These are phyloP conservation scores for Populus hybrid DNA, from an alignment of 441 rosid genomes.

Conservation along the genomic window DNA sequence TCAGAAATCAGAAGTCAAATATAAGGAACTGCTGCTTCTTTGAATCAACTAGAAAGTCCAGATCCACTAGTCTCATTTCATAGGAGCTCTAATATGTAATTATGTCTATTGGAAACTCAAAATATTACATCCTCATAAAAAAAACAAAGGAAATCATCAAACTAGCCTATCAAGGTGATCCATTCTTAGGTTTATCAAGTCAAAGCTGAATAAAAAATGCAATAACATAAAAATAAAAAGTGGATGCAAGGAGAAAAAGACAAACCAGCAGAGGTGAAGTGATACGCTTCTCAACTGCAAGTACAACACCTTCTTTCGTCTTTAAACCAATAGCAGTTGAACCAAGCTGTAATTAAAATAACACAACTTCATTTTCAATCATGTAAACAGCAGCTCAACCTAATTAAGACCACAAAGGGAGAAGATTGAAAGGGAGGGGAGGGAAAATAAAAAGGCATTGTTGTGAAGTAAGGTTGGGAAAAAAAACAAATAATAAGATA, in stretches of 20 bases:
- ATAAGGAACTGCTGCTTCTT: neutral
- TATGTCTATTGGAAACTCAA: neutral
- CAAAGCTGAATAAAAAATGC: neutral
- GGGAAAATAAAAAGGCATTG: neutral
- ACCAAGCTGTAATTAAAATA: slow-evolving; percentile 57
- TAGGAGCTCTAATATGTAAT: neutral
- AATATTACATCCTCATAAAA: neutral
- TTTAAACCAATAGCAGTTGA: slow-evolving; percentile 96
- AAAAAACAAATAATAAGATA: neutral
- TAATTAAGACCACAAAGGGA: neutral
- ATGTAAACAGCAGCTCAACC: neutral
- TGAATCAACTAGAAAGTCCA: neutral
- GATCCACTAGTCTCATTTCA: neutral
- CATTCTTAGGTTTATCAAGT: neutral
- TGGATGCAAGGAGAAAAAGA: slow-evolving; percentile 9
- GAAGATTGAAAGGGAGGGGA: neutral
- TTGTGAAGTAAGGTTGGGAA: neutral
- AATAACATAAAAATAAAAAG: neutral
- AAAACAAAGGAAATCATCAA: neutral
- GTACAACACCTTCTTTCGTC: slow-evolving; percentile 96
- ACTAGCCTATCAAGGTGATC: neutral
- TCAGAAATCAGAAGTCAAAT: neutral
- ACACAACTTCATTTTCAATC: slow-evolving; percentile 2
- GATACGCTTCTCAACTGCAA: slow-evolving; percentile 97
- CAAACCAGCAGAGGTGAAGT: slow-evolving; percentile 88